Evolutionary conservation across 805 yeast genomes (phyloP).

Genomic region (Schizosaccharomyces osmophilus): DNA sequence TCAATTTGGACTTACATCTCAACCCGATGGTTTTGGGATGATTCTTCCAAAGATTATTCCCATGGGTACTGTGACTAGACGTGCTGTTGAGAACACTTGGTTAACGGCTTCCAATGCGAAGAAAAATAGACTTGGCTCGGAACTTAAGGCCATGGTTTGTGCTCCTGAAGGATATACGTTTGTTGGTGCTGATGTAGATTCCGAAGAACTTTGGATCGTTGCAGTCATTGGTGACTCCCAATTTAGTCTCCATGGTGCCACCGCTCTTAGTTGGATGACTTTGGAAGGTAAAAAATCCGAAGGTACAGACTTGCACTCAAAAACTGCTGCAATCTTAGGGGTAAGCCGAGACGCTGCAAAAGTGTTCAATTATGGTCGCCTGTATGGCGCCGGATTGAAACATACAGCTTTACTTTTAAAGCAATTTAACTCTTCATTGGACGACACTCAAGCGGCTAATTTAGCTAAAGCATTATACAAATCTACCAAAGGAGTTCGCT

Average conservation of each 20-base stretch:
- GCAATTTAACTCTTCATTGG: slow-evolving; percentile 50
- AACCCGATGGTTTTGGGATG: slow-evolving; percentile 16
- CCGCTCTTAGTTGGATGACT: slow-evolving; percentile 98
- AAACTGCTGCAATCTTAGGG: slow-evolving; percentile 72
- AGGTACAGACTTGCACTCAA: slow-evolving; percentile 86
- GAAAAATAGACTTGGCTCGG: slow-evolving; percentile 66
- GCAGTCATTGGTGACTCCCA: slow-evolving; percentile 80
- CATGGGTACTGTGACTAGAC: slow-evolving; percentile 90
- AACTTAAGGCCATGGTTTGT: slow-evolving; percentile 56
- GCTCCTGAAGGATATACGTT: slow-evolving; percentile 80
- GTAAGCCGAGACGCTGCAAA: slow-evolving; percentile 82
- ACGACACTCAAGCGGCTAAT: slow-evolving; percentile 38
- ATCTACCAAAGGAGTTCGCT: slow-evolving; percentile 54
- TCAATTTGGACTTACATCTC: slow-evolving; percentile 7
- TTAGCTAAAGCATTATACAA: slow-evolving; percentile 47
- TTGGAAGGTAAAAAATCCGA: slow-evolving; percentile 79
- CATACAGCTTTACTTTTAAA: slow-evolving; percentile 69
- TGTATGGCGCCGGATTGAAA: slow-evolving; percentile 88
- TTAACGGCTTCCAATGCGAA: slow-evolving; percentile 91
- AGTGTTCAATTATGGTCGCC: slow-evolving; percentile 85
- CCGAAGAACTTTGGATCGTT: slow-evolving; percentile 96
- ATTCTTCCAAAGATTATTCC: slow-evolving; percentile 66
- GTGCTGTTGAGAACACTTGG: slow-evolving; percentile 97
- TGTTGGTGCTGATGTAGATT: slow-evolving; percentile 97
- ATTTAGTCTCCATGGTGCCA: slow-evolving; percentile 76